Evolutionary conservation across 495 filamentous ascomycete species (phyloP), one percentile per base, ranked within the genome.

Genomic region (Annulohypoxylon maeteangense): DNA sequence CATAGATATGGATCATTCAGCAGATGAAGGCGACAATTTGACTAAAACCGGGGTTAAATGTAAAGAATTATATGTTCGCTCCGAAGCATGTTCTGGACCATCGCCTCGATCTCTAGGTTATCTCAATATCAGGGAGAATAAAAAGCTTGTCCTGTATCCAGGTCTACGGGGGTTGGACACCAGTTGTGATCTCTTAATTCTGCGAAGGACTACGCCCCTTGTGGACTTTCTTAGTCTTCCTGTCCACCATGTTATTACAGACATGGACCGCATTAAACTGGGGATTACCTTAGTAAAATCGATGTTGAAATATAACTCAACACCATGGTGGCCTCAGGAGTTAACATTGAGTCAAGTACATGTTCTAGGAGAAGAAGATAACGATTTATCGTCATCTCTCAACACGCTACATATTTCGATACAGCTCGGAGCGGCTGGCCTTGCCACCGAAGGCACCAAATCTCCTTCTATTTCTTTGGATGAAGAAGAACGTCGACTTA

Each of bases 361-460:
- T 25, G 45, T 76, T 10, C 72, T 73, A 20, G 27, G 23, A 1
- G 40, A 45, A 14, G 53, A 45, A 4, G 22, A 59, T 6, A 2
- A 4, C 14, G 70, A 74, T 18, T 42, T 73, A 20, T 40, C 62
- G 29, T 40, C 47, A 4, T 66, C 29, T 1, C 60, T 75, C 7
- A 54, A 70, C 22, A 75, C 74, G 12, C 22, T 75, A 7, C 69
- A 73, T 34, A 14, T 75, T 12, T 62, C 54, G 2, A 44, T 48
- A 22, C 25, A 59, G 25, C 14, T 32, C 14, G 27, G 25, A 7
- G 8, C 48, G 11, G 20, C 14, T n/a, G 20, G 22, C 10, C 16
- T 25, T 0, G 32, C 57, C 7, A n/a, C 4, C 23, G 44, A 27
- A 25, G 27, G 22, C 48, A 12, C 14, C 12, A 14, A 2, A n/a